phyloP scores from a whole-genome alignment of 1,284 basidiomycete genomes.

The Mycena sp. region DNA sequence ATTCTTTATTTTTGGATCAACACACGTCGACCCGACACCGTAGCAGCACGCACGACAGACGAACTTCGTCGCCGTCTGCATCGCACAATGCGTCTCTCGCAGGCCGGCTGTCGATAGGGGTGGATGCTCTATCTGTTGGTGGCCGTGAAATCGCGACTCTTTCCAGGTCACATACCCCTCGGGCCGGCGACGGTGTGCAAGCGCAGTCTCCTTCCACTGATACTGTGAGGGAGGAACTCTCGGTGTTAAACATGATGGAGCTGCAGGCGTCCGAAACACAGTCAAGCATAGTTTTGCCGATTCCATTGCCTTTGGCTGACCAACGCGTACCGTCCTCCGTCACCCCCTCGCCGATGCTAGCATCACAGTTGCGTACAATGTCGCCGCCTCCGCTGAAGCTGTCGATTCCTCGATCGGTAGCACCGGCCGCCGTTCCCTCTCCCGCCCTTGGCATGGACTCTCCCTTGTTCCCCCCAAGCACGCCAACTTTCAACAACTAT shows the following conservation, averaged over 20 bases:
- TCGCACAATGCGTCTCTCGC: too few relatives aligned
- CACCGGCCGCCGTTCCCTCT: not conserved
- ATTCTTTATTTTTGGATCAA: too few relatives aligned
- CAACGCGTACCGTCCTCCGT: constrained; percentile 8
- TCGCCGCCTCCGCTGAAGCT: constrained; percentile 13
- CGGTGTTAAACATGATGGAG: constrained; percentile 9
- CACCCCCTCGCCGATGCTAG: constrained; percentile 13
- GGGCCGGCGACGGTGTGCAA: not conserved
- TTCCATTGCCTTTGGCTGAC: not conserved
- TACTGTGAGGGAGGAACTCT: constrained; percentile 15
- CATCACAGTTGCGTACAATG: not conserved
- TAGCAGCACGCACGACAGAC: not conserved
- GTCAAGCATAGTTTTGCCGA: constrained; percentile 3
- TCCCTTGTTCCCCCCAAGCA: not conserved
- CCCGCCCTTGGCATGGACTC: not conserved
- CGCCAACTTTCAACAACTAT: not conserved
- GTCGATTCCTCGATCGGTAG: not conserved
- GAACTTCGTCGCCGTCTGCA: too few relatives aligned
- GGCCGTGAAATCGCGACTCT: not conserved
- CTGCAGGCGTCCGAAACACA: not conserved
- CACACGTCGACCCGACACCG: not conserved
- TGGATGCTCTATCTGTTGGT: not conserved
- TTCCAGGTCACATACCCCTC: not conserved
- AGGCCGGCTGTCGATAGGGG: not conserved
- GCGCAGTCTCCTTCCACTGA: constrained; percentile 10